Base-by-base conservation (phyloP, 2,329 filamentous ascomycete species). In the Colletotrichum plurivorum region DNA sequence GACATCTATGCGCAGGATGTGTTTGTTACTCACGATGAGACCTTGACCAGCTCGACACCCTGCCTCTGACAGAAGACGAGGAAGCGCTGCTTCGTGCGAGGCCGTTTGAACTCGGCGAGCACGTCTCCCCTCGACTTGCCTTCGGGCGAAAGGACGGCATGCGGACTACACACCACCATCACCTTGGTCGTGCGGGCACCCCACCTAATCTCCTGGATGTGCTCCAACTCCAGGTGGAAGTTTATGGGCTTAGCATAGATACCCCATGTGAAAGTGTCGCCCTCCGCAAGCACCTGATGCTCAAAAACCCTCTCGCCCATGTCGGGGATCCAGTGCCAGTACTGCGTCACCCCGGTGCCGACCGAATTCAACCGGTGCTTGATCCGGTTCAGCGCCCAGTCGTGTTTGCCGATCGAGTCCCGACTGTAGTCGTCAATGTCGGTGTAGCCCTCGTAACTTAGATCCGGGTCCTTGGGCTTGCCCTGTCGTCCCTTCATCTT, bases 301-400 rank as follows among this genome's bases (percentile, higher is more conserved):
- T 88, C 84, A 61, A 89, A 85, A 55, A 78, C 72, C 22, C 75
- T 73, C 60, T 78, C 78, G 18, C 73, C 78, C 7, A 74, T 73
- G 36, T 80, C 75, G 9, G 78, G 78, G 4, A 84, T 73, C 83
- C 84, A 89, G 57, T 85, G 85, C 85, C 85, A 87, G 76, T 88
- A 89, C 73, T 89, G 87, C 13, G 85, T 88, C 5, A 86, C 83
- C 13, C 79, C 73, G 2, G 79, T 76, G 61, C 83, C 84, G 22
- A 83, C 86, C 1, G 85, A 84, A 58, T 84, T 80, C 12, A 78
- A 71, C 15, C 78, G 76, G 3, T 84, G 85, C 77, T 87, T 88
- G 72, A 89, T 82, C 71, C 87, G 84, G 53, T 83, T 78, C 13
- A 89, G 74, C 16, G 85, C 83, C 79, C 84, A 89, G 75, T 89